These are phyloP conservation scores for Fusarium robinianum DNA, from an alignment of 2,329 filamentous ascomycete genomes.

Conservation along the genomic window DNA sequence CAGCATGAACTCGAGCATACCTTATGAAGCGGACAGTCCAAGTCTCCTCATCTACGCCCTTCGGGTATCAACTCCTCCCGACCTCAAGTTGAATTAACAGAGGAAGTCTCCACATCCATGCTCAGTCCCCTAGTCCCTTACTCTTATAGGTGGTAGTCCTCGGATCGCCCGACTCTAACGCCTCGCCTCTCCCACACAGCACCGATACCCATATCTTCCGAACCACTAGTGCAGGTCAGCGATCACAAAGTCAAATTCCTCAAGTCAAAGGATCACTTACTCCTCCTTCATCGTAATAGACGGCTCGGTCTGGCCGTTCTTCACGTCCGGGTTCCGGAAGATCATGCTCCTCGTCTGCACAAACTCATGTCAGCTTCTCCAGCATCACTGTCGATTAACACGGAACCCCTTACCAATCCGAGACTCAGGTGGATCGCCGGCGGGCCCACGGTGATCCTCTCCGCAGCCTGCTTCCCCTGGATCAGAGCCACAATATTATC, in stretches of 20 bases:
- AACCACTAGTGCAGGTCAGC: slow-evolving; percentile 7
- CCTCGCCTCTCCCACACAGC: slow-evolving; percentile 33
- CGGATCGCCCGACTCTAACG: slow-evolving; percentile 18
- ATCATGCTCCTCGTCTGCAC: slow-evolving; percentile 34
- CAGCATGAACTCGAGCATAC: no score
- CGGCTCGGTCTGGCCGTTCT: slow-evolving; percentile 27
- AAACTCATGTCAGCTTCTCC: background rate
- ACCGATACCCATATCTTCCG: slow-evolving; percentile 29
- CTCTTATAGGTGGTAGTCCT: slow-evolving; percentile 33
- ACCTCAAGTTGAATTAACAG: no score
- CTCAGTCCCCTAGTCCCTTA: no score
- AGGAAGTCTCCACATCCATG: no score
- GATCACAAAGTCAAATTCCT: background rate
- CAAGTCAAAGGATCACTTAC: background rate
- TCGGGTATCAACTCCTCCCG: no score
- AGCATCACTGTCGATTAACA: fast-evolving
- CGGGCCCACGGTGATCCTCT: slow-evolving; percentile 21
- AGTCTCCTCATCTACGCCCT: no score
- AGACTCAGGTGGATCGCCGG: slow-evolving; percentile 32
- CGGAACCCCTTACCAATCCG: slow-evolving; percentile 22
- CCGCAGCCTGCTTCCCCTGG: slow-evolving; percentile 10
- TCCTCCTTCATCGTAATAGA: slow-evolving; percentile 29
- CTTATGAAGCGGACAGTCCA: no score
- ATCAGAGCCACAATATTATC: slow-evolving; percentile 33
- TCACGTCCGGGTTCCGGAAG: slow-evolving; percentile 30